Percentiles rank a stretch among this genome's conserved stretches.
Evolutionary conservation across 306 rosid species (phyloP).

Genomic region (Prosopis cineraria): DNA sequence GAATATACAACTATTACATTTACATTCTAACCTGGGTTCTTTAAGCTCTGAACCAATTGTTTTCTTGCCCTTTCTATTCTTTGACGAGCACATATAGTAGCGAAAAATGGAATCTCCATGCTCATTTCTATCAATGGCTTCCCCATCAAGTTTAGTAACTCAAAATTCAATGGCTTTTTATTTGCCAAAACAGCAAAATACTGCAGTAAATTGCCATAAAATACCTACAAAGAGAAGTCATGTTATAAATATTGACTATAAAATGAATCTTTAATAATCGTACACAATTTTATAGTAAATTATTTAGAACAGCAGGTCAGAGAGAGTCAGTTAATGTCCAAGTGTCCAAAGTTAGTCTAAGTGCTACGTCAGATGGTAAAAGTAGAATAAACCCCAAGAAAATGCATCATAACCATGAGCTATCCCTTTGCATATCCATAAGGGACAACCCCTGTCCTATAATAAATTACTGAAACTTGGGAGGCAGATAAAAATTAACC

Average conservation of each 20-base stretch:
- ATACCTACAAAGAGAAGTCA: conserved; percentile 62
- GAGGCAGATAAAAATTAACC: not conserved
- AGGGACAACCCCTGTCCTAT: not conserved
- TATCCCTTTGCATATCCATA: not conserved
- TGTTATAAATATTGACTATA: not conserved
- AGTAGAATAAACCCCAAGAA: not conserved
- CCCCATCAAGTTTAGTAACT: conserved; percentile 67
- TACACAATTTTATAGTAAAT: conserved; percentile 15
- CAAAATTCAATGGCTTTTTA: conserved; percentile 67
- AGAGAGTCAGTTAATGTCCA: conserved; percentile 2
- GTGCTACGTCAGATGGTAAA: not conserved
- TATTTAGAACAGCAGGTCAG: conserved; percentile 22
- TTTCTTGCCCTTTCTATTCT: conserved; percentile 67
- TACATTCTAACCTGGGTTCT: conserved; percentile 64
- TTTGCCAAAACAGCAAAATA: conserved; percentile 83
- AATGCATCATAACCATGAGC: not conserved
- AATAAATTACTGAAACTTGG: not conserved
- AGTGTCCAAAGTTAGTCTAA: not conserved
- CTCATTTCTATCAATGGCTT: conserved; percentile 94
- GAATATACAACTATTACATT: conserved; percentile 14
- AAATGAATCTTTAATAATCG: conserved; percentile 4
- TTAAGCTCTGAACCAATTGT: conserved; percentile 66
- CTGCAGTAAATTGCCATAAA: conserved; percentile 87
- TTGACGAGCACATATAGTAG: conserved; percentile 95
- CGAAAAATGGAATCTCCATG: conserved; percentile 81